Evolutionary conservation across 495 filamentous ascomycete species (phyloP).

Genomic region (Aspergillus heteromorphus): DNA sequence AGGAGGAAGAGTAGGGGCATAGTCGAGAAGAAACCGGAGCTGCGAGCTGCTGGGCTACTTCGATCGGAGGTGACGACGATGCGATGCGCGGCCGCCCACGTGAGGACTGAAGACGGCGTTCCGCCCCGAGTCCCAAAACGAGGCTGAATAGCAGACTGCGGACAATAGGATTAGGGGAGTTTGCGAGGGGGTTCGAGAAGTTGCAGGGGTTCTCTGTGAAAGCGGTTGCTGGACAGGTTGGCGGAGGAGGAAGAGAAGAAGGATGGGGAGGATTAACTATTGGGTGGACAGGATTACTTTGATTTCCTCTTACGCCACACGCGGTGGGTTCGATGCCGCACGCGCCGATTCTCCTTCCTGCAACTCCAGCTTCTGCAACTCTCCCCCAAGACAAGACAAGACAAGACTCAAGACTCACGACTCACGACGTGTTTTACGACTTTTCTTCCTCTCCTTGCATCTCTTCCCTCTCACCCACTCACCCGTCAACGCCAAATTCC

Average conservation of each 20-base stretch:
- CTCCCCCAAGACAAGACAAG: too few species aligned
- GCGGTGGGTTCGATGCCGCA: slow-evolving; percentile 9
- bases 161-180: not conserved
- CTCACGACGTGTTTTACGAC: not conserved
- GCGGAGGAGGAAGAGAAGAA: too few species aligned
- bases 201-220: not conserved
- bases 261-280: too few species aligned
- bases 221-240: too few species aligned
- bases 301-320: slow-evolving; percentile 4
- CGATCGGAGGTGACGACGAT: slow-evolving; percentile 9
- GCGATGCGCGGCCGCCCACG: slow-evolving; percentile 16
- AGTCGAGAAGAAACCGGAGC: slow-evolving; percentile 17
- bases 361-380: too few species aligned
- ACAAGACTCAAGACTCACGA: too few species aligned
- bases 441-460: not conserved
- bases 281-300: too few species aligned
- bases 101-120: slow-evolving; percentile 8
- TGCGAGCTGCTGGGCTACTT: slow-evolving; percentile 13
- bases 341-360: slow-evolving; percentile 15
- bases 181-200: slow-evolving; percentile 10
- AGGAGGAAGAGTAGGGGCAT: too few species aligned
- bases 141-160: not conserved
- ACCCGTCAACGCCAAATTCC: not conserved
- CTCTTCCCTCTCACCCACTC: not conserved
- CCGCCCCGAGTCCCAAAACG: not conserved